Base-by-base conservation (phyloP, 805 yeast genomes). In the Wickerhamomyces xylosicus region DNA sequence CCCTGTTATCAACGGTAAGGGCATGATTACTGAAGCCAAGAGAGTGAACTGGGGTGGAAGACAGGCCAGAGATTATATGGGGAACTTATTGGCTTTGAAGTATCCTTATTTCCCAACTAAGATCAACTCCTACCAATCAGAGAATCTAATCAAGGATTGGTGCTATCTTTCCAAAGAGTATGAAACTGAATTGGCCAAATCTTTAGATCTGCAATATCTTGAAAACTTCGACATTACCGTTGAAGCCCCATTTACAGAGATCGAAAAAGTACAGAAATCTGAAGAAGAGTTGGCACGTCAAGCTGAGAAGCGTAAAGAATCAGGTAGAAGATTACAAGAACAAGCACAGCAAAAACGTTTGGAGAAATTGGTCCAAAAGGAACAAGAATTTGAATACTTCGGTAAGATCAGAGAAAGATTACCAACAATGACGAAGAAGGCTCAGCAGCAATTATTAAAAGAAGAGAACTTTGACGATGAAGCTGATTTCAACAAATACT, bases 21-120 rank as follows among this genome's bases (percentile, higher is more conserved):
- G 94, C 0, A 47, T 78, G 2, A 57, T 85, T 39, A 62, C 71
- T 20, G 80, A 79, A 41, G 65, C 87, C 8, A 87, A 86, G 52
- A 67, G 97, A 52, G 74, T 92, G 31, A 86, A 85, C 54, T 85
- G 92, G 85, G 97, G 97, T 43, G 97, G 96, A 10, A 73, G 74
- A 44, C 83, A 74, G 34, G 71, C 89, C 1, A 73, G 70, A 22
- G 74, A 71, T 31, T 89, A 71, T 48, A 56, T 92, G 53, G 71
- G 69, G 41, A 71, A 67, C 47, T 68, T 81, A 28, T 60, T 92
- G 36, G 69, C 77, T 2, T 65, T 92, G 52, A 92, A 92, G 57
- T 92, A 92, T 58, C 97, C 98, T 1, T 81, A 77, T 49, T 92
- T 89, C 57, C 97, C 98, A 5, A 63, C 84, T 2, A 81, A 77